Evolutionary conservation across 148 eudicot species (phyloP), one percentile per base, ranked within the genome.

Genomic region (Rhododendron henanense): DNA sequence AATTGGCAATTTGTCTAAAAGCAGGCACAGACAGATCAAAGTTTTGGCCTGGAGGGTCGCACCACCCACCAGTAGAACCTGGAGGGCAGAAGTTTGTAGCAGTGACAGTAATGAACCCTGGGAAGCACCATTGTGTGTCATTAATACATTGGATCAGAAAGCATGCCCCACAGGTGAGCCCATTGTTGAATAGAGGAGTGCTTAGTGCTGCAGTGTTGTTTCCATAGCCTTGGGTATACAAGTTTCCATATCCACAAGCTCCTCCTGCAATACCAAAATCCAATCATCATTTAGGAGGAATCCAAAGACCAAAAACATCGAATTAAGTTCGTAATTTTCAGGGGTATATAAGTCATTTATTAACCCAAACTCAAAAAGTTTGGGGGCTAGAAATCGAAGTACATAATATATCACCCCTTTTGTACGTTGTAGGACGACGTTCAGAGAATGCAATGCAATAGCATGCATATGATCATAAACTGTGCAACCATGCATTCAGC

Each of bases 31-130:
- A 88, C 86, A 91, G 0, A 82, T 91, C 93, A 67, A 91, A 91
- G 74, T 91, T 90, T 47, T 82, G 90, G 31, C 45, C 87, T 3
- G 93, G 93, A 18, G 91, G 93, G 39, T 91, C 89, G 88, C 93
- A 91, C 93, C 91, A 89, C 11, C 90, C 93, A 18, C 93, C 91
- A 8, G 86, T 78, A 75, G 6, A 48, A 76, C 88, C 88, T 0
- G 93, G 89, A 0, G 93, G 93, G 84, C 93, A 91, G 16, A 91
- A 87, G 84, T 91, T 91, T 81, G 92, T 91, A 84, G 93, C 92
- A 9, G 93, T 91, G 83, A 91, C 77, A 37, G 48, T 85, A 82
- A 89, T 78, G 44, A 80, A 79, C 50, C 87, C 90, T 1, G 86
- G 88, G 73, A 71, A 74, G 88, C 93, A 91, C 90, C 88, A 91